A percentile compares a stretch with the other conserved stretches of the same genome.
Evolutionary conservation across 345 rosid genomes (phyloP).

Genomic region (Melaleuca alternifolia): DNA sequence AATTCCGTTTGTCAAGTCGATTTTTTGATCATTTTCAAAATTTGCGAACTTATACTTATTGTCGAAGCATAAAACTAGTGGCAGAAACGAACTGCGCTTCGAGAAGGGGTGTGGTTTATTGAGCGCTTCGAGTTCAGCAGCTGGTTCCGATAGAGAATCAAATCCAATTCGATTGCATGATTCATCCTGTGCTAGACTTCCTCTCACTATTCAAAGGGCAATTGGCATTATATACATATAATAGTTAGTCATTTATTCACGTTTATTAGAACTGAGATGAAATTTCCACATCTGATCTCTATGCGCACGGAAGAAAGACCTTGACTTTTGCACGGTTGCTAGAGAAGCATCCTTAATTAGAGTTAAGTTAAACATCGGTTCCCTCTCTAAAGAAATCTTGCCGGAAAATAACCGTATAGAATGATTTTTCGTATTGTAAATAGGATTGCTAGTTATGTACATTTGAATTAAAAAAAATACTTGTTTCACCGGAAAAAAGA

Average conservation of each 20-base stretch:
- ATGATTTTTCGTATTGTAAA: background rate
- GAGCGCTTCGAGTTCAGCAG: no score
- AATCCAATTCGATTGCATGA: background rate
- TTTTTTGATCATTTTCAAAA: background rate
- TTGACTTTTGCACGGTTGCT: accelerated
- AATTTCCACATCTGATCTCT: background rate
- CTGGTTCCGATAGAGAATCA: background rate
- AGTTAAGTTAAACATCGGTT: no score
- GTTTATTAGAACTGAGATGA: background rate
- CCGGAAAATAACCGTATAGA: background rate
- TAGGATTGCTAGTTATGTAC: accelerated
- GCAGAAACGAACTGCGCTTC: background rate
- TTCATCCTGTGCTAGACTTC: background rate
- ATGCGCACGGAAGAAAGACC: background rate
- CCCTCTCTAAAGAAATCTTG: background rate
- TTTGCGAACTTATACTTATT: background rate
- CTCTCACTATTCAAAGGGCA: background rate
- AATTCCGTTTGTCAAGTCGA: background rate
- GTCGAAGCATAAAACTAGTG: background rate
- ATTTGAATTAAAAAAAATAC: background rate
- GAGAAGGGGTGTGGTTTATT: background rate
- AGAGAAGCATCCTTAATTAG: background rate
- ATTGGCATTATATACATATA: background rate
- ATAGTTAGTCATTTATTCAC: no score
- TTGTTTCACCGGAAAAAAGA: accelerated